phyloP scores from a whole-genome alignment of 495 filamentous ascomycete genomes.

The Rusavskia elegans region DNA sequence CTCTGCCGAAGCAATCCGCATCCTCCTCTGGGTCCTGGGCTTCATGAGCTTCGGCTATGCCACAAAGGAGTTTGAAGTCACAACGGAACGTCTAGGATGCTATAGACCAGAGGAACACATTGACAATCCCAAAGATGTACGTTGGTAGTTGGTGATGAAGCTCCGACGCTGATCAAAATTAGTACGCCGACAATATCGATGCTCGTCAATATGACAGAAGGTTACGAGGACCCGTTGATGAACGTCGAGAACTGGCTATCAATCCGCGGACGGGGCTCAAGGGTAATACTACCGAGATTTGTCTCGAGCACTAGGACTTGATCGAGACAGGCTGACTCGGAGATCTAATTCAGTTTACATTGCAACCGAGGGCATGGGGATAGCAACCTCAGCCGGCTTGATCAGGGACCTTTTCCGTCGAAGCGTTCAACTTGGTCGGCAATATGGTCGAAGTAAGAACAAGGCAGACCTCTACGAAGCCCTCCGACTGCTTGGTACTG shows the following conservation, averaged over 20 bases:
- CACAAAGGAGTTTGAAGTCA: constrained; percentile 86
- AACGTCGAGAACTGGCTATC: constrained; percentile 59
- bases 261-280: constrained; percentile 67
- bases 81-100: constrained; percentile 69
- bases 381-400: constrained; percentile 60
- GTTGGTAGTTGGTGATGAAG: too few species aligned
- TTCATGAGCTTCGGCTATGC: constrained; percentile 58
- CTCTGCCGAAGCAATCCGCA: constrained; percentile 74
- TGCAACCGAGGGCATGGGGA: constrained; percentile 57
- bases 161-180: constrained; percentile 24
- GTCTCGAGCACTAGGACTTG: too few species aligned
- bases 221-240: constrained; percentile 69
- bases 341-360: constrained; percentile 41
- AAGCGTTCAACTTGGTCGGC: constrained; percentile 58
- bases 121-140: constrained; percentile 49
- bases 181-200: constrained; percentile 71
- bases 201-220: constrained; percentile 65
- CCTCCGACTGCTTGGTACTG: constrained; percentile 69
- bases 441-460: constrained; percentile 41
- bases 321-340: too few species aligned
- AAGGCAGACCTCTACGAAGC: constrained; percentile 72
- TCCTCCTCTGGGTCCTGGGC: constrained; percentile 51
- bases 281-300: constrained; percentile 13
- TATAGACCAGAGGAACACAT: constrained; percentile 84
- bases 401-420: constrained; percentile 55